A percentile compares a stretch with the other conserved stretches of the same genome.
Conservation (phyloP, 1,284 basidiomycete species). For the Pterula multifida region DNA sequence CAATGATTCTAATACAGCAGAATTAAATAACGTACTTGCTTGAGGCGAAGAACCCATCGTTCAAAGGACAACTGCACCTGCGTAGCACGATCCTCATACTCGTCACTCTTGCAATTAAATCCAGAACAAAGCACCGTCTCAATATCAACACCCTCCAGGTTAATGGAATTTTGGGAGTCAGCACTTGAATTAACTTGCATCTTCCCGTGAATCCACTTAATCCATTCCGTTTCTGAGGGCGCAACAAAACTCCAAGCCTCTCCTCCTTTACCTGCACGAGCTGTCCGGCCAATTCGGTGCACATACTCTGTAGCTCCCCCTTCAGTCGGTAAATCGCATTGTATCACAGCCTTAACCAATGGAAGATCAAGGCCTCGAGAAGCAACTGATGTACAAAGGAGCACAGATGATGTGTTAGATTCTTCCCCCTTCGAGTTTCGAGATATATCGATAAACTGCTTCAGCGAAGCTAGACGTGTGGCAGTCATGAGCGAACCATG, state of each 20-base stretch:
- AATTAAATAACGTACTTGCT: constrained; percentile 40
- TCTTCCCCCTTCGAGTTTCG: constrained; percentile 16
- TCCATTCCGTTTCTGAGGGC: constrained; percentile 83
- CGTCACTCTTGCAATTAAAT: constrained; percentile 72
- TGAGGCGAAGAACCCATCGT: constrained; percentile 76
- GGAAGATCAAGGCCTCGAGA: constrained; percentile 96
- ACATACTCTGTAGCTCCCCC: constrained; percentile 95
- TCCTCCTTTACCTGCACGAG: constrained; percentile 87
- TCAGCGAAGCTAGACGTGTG: constrained; percentile 74
- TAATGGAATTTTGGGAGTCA: constrained; percentile 20
- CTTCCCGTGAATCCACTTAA: constrained; percentile 73
- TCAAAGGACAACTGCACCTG: constrained; percentile 95
- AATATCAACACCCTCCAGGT: constrained; percentile 48
- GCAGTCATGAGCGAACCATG: constrained; percentile 87
- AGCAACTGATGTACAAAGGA: constrained; percentile 94
- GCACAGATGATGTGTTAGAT: constrained; percentile 43
- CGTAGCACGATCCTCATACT: constrained; percentile 87
- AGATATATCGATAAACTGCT: constrained; percentile 57
- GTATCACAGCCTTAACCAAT: constrained; percentile 87
- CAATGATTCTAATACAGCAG: constrained; percentile 3
- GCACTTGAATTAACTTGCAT: constrained; percentile 44
- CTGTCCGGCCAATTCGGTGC: constrained; percentile 93
- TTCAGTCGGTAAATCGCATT: constrained; percentile 96
- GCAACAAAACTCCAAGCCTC: constrained; percentile 91
- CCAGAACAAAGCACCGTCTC: constrained; percentile 70